Evolutionary conservation across 495 filamentous ascomycete genomes (phyloP).

Genomic region (Bathelium albidoporum): DNA sequence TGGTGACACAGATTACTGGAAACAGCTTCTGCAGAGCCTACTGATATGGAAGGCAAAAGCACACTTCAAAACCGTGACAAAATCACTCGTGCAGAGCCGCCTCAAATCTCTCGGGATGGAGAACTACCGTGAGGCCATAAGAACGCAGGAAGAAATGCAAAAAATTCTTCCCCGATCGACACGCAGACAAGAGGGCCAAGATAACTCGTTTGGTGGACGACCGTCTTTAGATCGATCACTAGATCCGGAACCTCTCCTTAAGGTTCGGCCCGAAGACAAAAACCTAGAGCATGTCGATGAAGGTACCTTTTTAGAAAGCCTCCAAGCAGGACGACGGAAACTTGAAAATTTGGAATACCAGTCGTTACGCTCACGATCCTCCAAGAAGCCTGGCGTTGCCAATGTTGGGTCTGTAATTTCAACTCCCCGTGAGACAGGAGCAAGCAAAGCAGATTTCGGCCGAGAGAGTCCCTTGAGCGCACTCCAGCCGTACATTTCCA

Average conservation of each 20-base stretch:
- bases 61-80: constrained; percentile 69
- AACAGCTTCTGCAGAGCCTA: constrained; percentile 75
- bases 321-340: constrained; percentile 53
- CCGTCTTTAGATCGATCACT: constrained; percentile 28
- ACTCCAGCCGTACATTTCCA: background rate
- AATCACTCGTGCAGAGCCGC: constrained; percentile 64
- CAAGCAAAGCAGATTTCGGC: background rate
- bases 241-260: constrained; percentile 64
- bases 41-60: constrained; percentile 86
- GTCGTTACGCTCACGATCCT: constrained; percentile 43
- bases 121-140: constrained; percentile 59
- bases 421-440: background rate
- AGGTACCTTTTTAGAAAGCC: constrained; percentile 46
- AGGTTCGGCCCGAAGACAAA: constrained; percentile 60
- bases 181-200: background rate
- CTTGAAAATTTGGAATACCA: constrained; percentile 61
- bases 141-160: constrained; percentile 2
- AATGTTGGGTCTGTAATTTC: background rate
- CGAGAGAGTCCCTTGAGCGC: background rate
- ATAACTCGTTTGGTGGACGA: background rate
- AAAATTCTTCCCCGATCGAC: constrained; percentile 22
- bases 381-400: background rate
- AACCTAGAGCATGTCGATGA: constrained; percentile 52
- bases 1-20: constrained; percentile 97
- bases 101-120: constrained; percentile 56